Base-by-base conservation (phyloP, 73 alveolate species). In the Uronychia setigera region DNA sequence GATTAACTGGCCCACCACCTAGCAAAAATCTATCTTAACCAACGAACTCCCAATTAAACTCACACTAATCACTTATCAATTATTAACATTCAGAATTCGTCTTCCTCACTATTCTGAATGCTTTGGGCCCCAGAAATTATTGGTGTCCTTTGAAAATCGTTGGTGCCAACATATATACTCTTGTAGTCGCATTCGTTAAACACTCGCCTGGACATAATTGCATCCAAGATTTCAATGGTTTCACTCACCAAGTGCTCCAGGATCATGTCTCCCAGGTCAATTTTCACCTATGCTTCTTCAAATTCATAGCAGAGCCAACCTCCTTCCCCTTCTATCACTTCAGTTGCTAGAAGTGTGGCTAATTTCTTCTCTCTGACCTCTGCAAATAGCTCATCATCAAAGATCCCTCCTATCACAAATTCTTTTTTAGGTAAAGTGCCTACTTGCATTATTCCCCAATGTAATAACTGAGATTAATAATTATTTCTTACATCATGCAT, bases 201-300 rank as follows among this genome's bases (percentile, higher is more conserved):
- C 5, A 19, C 67, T 19, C 67, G 5, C 67, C 67, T 46, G 67
- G 67, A 46, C 67, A 46, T 46, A 19, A 46, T 46, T 5, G 67
- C 67, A 5, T 31, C 76, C 32, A 79, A 34, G 59, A 82, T 19
- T 32, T 29, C 77, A 19, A 88, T 84, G 29, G 92, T 83, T 83
- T 92, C 96, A 0, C 87, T 82, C 27, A 92, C 96, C 26, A 92
- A 81, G 60, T 88, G 77, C 75, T 92, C 96, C 59, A 92, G 84
- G 0, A 87, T 77, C 96, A 92, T 92, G 33, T 92, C 96, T 29
- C 92, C 94, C 28, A 92, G 75, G 74, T 92, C 96, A 0, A 92
- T 85, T 76, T 92, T 92, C 11, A 88, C 94, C 57, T 92, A 88
- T 0, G 96, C 90, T 33, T 92, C 96, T 79, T 92, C 96, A 35